Percentiles rank a stretch among this genome's conserved stretches.
Evolutionary conservation across 148 eudicot genomes (phyloP).

Genomic region (Oxyria digyna): DNA sequence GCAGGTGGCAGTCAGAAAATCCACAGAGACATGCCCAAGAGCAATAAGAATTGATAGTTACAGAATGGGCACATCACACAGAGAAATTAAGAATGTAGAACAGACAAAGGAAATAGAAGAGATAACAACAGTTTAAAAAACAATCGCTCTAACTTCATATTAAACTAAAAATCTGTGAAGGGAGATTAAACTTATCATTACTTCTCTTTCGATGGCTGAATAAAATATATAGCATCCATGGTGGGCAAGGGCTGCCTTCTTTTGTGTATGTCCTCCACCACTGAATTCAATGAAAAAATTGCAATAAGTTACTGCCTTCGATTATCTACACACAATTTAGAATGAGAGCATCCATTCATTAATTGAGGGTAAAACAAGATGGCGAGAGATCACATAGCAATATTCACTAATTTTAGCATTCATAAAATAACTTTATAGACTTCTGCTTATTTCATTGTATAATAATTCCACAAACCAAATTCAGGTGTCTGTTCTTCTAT

Average conservation of each 20-base stretch:
- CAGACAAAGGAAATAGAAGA: background rate
- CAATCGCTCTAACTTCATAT: background rate
- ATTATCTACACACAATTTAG: background rate
- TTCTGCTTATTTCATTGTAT: no score
- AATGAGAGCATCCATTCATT: background rate
- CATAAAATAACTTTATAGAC: background rate
- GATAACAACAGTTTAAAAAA: background rate
- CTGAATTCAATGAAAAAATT: slow-evolving; percentile 23
- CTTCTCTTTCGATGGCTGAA: slow-evolving; percentile 91
- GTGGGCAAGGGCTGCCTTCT: slow-evolving; percentile 87
- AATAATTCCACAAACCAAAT: no score
- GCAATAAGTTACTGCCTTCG: background rate
- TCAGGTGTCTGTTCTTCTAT: no score
- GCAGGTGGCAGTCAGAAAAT: background rate
- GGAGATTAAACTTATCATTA: slow-evolving; percentile 16
- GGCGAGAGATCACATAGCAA: background rate
- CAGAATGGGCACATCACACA: background rate
- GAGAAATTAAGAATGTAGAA: background rate
- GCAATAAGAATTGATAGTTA: background rate
- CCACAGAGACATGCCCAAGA: background rate
- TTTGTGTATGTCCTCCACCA: slow-evolving; percentile 91
- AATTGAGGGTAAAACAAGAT: background rate
- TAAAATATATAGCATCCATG: slow-evolving; percentile 87
- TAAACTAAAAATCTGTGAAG: background rate
- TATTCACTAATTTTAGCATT: background rate